phyloP scores from a whole-genome alignment of 768 basidiomycete genomes.

The Clavulina sp. region DNA sequence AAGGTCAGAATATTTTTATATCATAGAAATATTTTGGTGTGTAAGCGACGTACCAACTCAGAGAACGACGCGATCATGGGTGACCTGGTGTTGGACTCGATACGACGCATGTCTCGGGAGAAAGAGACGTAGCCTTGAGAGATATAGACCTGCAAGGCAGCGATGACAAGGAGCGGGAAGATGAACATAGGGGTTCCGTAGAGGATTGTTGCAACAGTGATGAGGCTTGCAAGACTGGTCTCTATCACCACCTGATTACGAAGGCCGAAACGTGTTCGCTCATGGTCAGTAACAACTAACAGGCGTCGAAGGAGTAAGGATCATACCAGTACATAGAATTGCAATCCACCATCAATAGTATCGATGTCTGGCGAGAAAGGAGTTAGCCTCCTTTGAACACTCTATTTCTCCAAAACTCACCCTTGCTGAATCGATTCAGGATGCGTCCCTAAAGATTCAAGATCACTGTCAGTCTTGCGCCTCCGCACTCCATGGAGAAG shows the following conservation, averaged over 20 bases:
- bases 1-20: conserved; percentile 16
- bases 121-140: conserved; percentile 34
- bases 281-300: not conserved
- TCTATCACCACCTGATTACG: not conserved
- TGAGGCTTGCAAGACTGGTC: conserved; percentile 48
- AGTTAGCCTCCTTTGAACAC: not conserved
- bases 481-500: too few species aligned
- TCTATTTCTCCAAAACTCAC: conserved; percentile 14
- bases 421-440: conserved; percentile 17
- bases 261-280: too few species aligned
- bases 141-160: conserved; percentile 37
- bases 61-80: conserved; percentile 74
- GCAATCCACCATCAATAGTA: conserved; percentile 17
- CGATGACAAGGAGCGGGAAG: conserved; percentile 56
- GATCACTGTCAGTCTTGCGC: too few species aligned
- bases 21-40: not conserved
- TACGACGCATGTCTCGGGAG: conserved; percentile 67
- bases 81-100: conserved; percentile 78
- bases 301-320: not conserved
- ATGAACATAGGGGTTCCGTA: conserved; percentile 45
- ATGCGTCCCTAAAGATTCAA: conserved; percentile 9
- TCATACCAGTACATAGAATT: not conserved
- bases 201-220: conserved; percentile 49
- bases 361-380: conserved; percentile 12
- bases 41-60: conserved; percentile 24